These are phyloP conservation scores for Chloromonas sp. DNA, from an alignment of 163 green algal species.

Conservation along the genomic window DNA sequence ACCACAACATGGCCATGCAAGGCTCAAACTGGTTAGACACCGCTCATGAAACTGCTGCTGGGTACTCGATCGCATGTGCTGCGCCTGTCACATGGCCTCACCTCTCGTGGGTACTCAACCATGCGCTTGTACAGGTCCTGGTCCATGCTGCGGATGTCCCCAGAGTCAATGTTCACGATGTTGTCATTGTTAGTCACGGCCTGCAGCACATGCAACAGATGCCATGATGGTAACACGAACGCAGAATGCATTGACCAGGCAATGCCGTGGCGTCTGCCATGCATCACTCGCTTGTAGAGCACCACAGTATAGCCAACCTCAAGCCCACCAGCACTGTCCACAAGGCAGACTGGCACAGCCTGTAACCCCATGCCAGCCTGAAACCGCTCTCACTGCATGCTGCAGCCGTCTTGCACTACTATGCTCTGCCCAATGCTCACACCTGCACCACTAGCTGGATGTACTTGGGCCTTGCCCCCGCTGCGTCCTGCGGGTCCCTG, in stretches of 20 bases:
- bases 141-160: conserved; percentile 47
- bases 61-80: background rate
- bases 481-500: background rate
- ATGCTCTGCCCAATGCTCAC: background rate
- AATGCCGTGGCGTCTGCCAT: background rate
- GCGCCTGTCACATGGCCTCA: conserved; percentile 4
- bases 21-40: too few species aligned
- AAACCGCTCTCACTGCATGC: too few species aligned
- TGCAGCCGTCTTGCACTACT: too few species aligned
- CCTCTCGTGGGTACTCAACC: conserved; percentile 62
- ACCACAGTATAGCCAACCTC: background rate
- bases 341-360: too few species aligned
- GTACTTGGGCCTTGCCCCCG: conserved; percentile 53
- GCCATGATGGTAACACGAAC: background rate
- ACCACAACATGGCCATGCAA: too few species aligned
- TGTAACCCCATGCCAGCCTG: too few species aligned
- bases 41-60: too few species aligned
- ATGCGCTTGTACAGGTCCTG: conserved; percentile 59
- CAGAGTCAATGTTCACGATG: conserved; percentile 55
- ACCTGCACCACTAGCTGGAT: conserved; percentile 55
- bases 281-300: background rate
- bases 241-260: background rate
- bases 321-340: background rate
- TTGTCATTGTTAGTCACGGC: conserved; percentile 16
- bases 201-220: background rate